A percentile compares a stretch with the other conserved stretches of the same genome.
Conservation (phyloP, 495 filamentous ascomycete genomes). For the Chaetomium fimeti region DNA sequence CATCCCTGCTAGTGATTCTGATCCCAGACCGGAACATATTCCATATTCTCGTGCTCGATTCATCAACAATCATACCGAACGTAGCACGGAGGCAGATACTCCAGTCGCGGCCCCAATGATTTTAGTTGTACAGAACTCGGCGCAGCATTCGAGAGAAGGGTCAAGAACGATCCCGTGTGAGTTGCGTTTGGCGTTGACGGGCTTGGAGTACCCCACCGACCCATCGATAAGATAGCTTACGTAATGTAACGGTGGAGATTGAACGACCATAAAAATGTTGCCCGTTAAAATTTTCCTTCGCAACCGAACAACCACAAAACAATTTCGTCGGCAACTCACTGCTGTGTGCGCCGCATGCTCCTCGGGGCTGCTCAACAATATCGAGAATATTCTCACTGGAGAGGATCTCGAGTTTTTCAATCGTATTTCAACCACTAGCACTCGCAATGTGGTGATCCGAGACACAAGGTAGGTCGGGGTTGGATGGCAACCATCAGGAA, state of each 20-base stretch:
- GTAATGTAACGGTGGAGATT: background rate
- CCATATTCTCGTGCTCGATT: background rate
- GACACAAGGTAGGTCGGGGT: conserved; percentile 11
- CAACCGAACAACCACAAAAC: conserved; percentile 4
- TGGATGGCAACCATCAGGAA: background rate
- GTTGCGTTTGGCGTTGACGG: no score
- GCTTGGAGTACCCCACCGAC: background rate
- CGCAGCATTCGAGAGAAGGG: background rate
- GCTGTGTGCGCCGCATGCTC: background rate
- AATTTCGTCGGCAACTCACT: background rate
- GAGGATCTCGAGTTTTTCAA: background rate
- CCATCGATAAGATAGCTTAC: background rate
- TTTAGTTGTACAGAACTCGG: conserved; percentile 2
- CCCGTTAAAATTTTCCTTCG: conserved; percentile 2
- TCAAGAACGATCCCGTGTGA: no score
- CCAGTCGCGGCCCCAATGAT: background rate
- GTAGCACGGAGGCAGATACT: background rate
- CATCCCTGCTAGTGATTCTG: background rate
- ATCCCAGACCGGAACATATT: background rate
- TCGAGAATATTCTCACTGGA: background rate
- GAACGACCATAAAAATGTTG: conserved; percentile 1
- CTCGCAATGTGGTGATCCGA: background rate
- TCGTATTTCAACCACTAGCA: background rate
- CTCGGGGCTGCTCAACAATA: background rate
- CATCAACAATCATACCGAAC: background rate